Evolutionary conservation across 2,329 filamentous ascomycete species (phyloP), one percentile per base, ranked within the genome.

Genomic region (Didymella keratinophila): DNA sequence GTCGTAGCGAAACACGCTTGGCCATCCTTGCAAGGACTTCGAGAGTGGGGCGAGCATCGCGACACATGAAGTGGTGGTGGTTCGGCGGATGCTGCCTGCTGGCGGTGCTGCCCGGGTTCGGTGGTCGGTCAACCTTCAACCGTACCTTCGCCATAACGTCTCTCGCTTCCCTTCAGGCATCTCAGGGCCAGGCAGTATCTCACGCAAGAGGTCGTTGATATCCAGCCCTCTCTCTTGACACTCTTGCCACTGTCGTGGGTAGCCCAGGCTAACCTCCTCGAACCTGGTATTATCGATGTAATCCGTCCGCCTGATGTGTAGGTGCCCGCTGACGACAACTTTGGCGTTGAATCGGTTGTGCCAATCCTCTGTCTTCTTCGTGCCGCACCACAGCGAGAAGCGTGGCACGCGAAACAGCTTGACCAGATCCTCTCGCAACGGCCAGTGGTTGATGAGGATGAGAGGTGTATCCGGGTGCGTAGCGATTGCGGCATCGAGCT

Each of bases 371-470:
- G 80, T 82, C 64, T 78, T 75, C 63, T 77, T 80, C 0, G 80
- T 81, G 20, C 80, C 80, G 57, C 80, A 82, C 80, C 80, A 82
- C 9, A 81, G 63, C 28, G 71, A 75, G 67, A 81, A 82, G 9
- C 80, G 71, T 5, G 78, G 78, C 4, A 81, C 73, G 25, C 70
- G 71, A 11, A 70, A 66, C n/a, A 82, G 74, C 62, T 74, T 77
- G 50, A 82, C 76, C 1, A 79, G 71, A 50, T 81, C 79, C 61
- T 80, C 70, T 21, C 79, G 73, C 51, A 82, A 63, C 8, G 80
- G 80, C 80, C 80, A 82, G 66, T 82, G 80, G 25, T 79, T 79
- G 46, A 78, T 74, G 46, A 82, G 78, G 47, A 82, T 69, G 21
- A 81, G 64, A 16, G 74, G 74, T 9, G 74, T 58, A 14, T 70